A percentile compares a stretch with the other conserved stretches of the same genome.
These are phyloP conservation scores for Suhomyces canberraensis DNA, from an alignment of 805 yeast genomes.

Conservation along the genomic window DNA sequence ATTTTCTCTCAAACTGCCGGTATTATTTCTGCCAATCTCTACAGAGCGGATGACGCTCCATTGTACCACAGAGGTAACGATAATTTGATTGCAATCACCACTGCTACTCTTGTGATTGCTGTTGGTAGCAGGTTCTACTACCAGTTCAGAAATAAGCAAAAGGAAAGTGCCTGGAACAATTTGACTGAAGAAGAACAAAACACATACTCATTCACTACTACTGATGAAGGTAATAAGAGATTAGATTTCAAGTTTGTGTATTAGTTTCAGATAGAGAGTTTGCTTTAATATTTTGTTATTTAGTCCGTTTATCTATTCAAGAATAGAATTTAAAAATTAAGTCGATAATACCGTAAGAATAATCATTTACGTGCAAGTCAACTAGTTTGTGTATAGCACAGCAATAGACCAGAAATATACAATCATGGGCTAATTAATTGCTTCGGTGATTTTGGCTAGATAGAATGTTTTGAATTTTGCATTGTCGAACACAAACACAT, in stretches of 20 bases:
- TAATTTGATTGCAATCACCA: conserved; percentile 35
- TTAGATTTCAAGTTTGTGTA: conserved; percentile 46
- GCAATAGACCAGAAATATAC: no score
- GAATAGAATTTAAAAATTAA: no score
- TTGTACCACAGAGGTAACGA: conserved; percentile 57
- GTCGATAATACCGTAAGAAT: no score
- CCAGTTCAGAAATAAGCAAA: conserved; percentile 40
- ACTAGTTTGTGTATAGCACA: no score
- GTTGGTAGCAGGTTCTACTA: conserved; percentile 40
- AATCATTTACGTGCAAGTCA: no score
- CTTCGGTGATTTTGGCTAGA: no score
- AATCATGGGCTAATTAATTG: no score
- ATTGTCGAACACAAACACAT: no score
- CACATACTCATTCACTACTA: conserved; percentile 43
- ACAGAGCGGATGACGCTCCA: conserved; percentile 57
- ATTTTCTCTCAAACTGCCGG: conserved; percentile 60
- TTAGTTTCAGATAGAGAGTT: conserved; percentile 11
- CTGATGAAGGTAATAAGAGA: conserved; percentile 56
- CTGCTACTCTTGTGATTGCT: conserved; percentile 29
- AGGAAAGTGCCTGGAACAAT: conserved; percentile 50
- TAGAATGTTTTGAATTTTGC: no score
- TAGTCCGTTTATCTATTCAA: no score
- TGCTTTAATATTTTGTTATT: no score
- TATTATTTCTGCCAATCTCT: conserved; percentile 54
- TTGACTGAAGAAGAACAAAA: conserved; percentile 50